Evolutionary conservation across 108 stramenopile genomes (phyloP).

Genomic region (Skeletonema menzelii): DNA sequence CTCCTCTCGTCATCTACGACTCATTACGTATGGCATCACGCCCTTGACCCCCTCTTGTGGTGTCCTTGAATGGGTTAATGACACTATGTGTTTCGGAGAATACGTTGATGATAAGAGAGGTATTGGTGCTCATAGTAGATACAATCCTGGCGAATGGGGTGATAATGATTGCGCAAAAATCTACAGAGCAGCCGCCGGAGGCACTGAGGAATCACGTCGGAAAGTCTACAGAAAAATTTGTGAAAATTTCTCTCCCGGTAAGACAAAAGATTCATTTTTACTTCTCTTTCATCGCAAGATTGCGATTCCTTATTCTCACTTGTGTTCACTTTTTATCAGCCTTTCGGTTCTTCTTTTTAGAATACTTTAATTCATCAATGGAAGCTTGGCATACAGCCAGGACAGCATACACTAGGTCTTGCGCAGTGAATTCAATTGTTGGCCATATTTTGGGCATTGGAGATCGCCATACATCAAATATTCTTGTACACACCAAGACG

Average conservation of each 20-base stretch:
- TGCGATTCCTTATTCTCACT: conserved; percentile 42
- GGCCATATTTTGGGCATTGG: conserved; percentile 99
- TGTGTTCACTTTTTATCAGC: conserved; percentile 77
- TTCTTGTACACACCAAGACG: conserved; percentile 89
- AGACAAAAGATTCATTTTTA: background rate
- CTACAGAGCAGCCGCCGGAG: conserved; percentile 52
- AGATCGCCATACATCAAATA: conserved; percentile 96
- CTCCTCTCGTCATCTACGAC: conserved; percentile 40
- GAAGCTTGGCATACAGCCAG: conserved; percentile 88
- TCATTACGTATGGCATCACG: conserved; percentile 87
- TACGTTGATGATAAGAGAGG: conserved; percentile 41
- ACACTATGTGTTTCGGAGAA: conserved; percentile 82
- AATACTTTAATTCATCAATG: conserved; percentile 84
- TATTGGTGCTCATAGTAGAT: conserved; percentile 64
- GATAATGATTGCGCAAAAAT: conserved; percentile 13
- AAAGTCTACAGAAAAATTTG: conserved; percentile 67
- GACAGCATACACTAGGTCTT: conserved; percentile 87
- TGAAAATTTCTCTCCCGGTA: conserved; percentile 75
- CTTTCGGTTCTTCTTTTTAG: conserved; percentile 90
- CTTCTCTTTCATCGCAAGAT: background rate
- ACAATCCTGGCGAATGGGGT: conserved; percentile 89
- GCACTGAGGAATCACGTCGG: conserved; percentile 48
- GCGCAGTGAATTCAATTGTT: conserved; percentile 94
- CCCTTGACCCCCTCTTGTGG: conserved; percentile 91
- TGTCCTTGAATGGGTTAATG: conserved; percentile 95